Base-by-base conservation (phyloP, 495 filamentous ascomycete species). In the Rostrohypoxylon terebratum region DNA sequence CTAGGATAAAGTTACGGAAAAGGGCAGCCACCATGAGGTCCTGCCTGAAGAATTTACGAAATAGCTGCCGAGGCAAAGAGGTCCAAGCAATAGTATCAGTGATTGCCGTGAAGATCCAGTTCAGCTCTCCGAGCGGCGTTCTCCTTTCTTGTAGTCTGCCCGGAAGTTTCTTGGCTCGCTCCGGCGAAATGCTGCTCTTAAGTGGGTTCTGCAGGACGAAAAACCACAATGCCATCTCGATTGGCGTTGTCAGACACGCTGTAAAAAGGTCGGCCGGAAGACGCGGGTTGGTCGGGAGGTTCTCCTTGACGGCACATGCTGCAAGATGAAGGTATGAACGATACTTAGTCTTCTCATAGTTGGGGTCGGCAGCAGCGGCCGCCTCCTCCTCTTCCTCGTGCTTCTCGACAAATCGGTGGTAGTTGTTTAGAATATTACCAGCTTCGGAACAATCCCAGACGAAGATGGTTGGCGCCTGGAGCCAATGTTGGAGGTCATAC, bases 11-110 rank as follows among this genome's bases (percentile, higher is more conserved):
- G 77, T 98, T 98, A 34, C 96, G 87, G 79, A 98, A 99, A 0
- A 99, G 85, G 13, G 96, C 96, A 13, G 96, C 96, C 31, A 98
- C 96, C 96, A 99, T 98, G n/a, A 99, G 84, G 78, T 99, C 96
- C 75, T 99, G 96, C 9, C 96, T 84, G 77, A 98, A 99, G 57
- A 98, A 92, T 74, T 96, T 96, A 81, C 96, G 95, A 81, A 99
- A 99, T 16, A 97, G 82, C 14, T 93, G 88, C 3, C 94, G 90
- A 8, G 94, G 92, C 10, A 99, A 82, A 3, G 91, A 93, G 53
- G 97, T 98, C 96, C 96, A 99, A 6, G 96, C 96, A 76, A 99
- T 99, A 0, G 96, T 98, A 78, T 99, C 96, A 1, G 96, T 99
- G 64, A 99, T 98, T 13, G 96, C 96, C 1, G 96, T 99, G 73